Evolutionary conservation across 106 monocot species (phyloP), one percentile per base, ranked within the genome.

Genomic region (Dioscorea alata): DNA sequence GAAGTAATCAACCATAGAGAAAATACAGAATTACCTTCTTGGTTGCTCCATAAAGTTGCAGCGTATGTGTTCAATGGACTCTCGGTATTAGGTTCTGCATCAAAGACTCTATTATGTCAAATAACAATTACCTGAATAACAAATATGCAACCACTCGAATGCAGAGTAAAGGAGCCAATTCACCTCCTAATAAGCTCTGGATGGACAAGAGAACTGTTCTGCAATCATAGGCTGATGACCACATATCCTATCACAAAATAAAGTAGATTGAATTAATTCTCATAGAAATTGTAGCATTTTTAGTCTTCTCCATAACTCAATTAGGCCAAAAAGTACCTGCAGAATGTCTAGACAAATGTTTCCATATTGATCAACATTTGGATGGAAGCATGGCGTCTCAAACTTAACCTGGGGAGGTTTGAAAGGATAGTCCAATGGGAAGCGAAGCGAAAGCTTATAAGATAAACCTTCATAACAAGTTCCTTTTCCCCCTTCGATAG

Each of bases 141-240:
- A 19, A 13, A 35, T 48, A 34, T 8, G 54, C 28, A 61, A 25
- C 23, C n/a, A 66, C 14, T 53, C 14, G 32, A 59, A 57, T 13
- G 23, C 16, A 56, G 6, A 61, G 12, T 32, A 60, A 22, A 28
- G 28, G 48, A 49, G 48, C 20, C 6, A 78, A 68, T 63, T 76
- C 62, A 83, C 89, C 89, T 83, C 89, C 89, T 70, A 90, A 75
- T 72, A 90, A 80, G 77, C 89, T 90, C 81, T 90, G 89, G 12
- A 90, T 85, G 51, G 89, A 90, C 72, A 90, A 57, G 21, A 90
- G 70, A 28, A 90, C 66, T 6, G 89, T 80, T 80, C 85, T 74
- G 61, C 89, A 90, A 77, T 90, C 89, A 71, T 90, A 85, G 2
- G 89, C 89, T 58, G 89, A 90, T 25, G 89, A 85, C 89, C 89